Evolutionary conservation across 1,139 yeast species (phyloP).

Genomic region (Candida sp.): DNA sequence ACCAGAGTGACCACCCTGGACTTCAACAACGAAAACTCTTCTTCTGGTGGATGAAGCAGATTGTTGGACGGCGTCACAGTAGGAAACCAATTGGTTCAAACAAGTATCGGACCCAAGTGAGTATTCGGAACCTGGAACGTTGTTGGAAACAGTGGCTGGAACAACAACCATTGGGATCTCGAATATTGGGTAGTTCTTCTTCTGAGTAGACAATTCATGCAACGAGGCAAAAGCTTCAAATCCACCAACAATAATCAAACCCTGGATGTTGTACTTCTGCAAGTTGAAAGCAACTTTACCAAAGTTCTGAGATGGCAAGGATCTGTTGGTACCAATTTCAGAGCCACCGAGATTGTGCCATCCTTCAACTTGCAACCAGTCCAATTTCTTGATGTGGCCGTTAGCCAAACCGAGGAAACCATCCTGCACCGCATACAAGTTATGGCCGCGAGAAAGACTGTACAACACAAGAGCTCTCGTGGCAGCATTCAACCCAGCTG

Average conservation of each 20-base stretch:
- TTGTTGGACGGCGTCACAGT: conserved; percentile 96
- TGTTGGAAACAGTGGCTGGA: conserved; percentile 97
- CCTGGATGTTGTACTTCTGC: conserved; percentile 85
- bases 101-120: conserved; percentile 96
- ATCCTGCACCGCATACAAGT: conserved; percentile 84
- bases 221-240: conserved; percentile 91
- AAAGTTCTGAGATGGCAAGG: conserved; percentile 79
- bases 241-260: conserved; percentile 91
- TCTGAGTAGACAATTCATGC: conserved; percentile 76
- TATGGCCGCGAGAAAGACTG: conserved; percentile 91
- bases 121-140: conserved; percentile 97
- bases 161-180: conserved; percentile 92
- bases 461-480: conserved; percentile 91
- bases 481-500: conserved; percentile 95
- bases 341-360: conserved; percentile 96
- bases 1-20: conserved; percentile 97
- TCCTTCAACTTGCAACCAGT: conserved; percentile 87
- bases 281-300: conserved; percentile 92
- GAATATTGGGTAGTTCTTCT: conserved; percentile 82
- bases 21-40: conserved; percentile 95
- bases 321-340: conserved; percentile 93
- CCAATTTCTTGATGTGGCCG: conserved; percentile 73
- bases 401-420: conserved; percentile 92
- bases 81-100: conserved; percentile 84
- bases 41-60: conserved; percentile 95